Percentiles rank a stretch among this genome's conserved stretches.
phyloP scores from a whole-genome alignment of 2,329 filamentous ascomycete genomes.

The Curvularia verruculosa region DNA sequence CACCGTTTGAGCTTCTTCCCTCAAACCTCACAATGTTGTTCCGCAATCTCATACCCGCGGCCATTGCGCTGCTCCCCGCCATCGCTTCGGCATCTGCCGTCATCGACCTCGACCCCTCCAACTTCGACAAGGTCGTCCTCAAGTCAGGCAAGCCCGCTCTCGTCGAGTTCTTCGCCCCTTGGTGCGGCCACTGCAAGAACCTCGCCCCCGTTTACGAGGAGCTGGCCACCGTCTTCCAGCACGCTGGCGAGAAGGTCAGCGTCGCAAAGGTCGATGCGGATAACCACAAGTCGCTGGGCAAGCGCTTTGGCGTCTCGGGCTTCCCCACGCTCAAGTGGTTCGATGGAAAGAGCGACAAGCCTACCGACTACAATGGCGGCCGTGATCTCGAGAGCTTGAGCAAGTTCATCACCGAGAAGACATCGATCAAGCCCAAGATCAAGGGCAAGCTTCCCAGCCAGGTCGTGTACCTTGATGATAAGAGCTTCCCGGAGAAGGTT shows the following conservation, averaged over 20 bases:
- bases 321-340: conserved; percentile 99
- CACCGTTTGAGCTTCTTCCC: conserved; percentile 24
- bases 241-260: conserved; percentile 75
- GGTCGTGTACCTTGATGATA: conserved; percentile 80
- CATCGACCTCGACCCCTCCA: conserved; percentile 83
- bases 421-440: conserved; percentile 78
- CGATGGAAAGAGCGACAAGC: conserved; percentile 88
- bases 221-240: conserved; percentile 75
- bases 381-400: conserved; percentile 86
- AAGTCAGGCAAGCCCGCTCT: conserved; percentile 93
- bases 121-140: conserved; percentile 90
- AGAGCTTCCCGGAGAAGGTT: conserved; percentile 76
- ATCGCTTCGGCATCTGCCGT: conserved; percentile 75
- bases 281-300: conserved; percentile 80
- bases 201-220: conserved; percentile 95
- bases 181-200: conserved; percentile 99
- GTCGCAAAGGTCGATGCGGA: conserved; percentile 98
- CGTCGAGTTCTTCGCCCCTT: conserved; percentile 97
- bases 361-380: conserved; percentile 83
- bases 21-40: conserved; percentile 38
- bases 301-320: conserved; percentile 86
- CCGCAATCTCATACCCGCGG: conserved; percentile 40
- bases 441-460: conserved; percentile 74
- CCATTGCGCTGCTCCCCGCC: conserved; percentile 41
- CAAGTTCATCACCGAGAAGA: conserved; percentile 85